These are phyloP conservation scores for Alectoria sarmentosa DNA, from an alignment of 495 filamentous ascomycete species.

Conservation along the genomic window DNA sequence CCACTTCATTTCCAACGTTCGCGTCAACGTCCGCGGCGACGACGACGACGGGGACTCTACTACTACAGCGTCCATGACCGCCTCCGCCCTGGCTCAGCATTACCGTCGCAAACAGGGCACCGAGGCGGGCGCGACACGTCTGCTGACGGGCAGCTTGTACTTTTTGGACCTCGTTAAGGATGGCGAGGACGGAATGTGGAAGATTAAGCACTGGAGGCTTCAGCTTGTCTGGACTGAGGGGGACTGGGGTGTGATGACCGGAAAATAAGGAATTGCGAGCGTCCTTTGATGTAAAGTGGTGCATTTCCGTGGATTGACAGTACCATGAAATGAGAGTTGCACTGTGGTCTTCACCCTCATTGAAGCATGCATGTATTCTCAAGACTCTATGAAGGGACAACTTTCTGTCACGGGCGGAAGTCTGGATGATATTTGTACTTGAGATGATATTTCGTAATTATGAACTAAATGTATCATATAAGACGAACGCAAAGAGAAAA, in stretches of 20 bases:
- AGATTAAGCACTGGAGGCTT: not conserved
- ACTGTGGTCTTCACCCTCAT: not conserved
- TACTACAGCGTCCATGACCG: not conserved
- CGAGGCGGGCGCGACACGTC: not conserved
- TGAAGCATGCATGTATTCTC: not conserved
- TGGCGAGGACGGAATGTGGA: not conserved
- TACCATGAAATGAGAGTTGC: not conserved
- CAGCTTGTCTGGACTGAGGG: not conserved
- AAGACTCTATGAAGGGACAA: not conserved
- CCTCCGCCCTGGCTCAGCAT: not conserved
- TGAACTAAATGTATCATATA: no score
- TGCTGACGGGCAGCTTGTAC: not conserved
- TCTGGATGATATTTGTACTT: no score
- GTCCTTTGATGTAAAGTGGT: not conserved
- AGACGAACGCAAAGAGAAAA: no score
- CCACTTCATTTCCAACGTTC: not conserved
- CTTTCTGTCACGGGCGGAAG: no score
- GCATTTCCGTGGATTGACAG: not conserved
- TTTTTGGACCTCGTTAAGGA: not conserved
- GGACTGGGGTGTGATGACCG: not conserved
- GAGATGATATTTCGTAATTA: no score
- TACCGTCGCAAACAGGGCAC: not conserved
- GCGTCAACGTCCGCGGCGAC: not conserved
- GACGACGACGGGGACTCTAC: no score
- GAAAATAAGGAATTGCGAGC: not conserved